These are phyloP conservation scores for Cadophora luteo-olivacea DNA, from an alignment of 2,329 filamentous ascomycete species.

Conservation along the genomic window DNA sequence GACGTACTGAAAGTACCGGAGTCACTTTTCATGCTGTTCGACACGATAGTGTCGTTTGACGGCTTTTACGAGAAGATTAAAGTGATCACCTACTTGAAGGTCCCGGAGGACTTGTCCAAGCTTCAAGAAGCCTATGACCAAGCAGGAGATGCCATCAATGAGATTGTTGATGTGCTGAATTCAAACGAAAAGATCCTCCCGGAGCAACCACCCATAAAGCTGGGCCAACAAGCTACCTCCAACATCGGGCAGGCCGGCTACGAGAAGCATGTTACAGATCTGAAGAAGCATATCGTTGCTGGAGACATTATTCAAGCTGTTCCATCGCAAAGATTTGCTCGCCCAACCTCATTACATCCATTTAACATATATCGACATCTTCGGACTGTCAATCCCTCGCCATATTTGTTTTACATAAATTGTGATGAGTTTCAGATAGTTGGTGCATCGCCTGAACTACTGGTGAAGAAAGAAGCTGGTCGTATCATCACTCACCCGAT, in stretches of 20 bases:
- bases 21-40: constrained; percentile 95
- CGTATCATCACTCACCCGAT: constrained; percentile 96
- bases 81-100: constrained; percentile 87
- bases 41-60: constrained; percentile 93
- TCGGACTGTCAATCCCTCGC: constrained; percentile 95
- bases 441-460: constrained; percentile 90
- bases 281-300: constrained; percentile 89
- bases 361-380: constrained; percentile 98
- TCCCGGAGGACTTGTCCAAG: constrained; percentile 63
- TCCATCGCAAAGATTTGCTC: constrained; percentile 89
- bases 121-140: constrained; percentile 74
- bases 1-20: constrained; percentile 90
- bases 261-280: constrained; percentile 81
- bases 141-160: constrained; percentile 67
- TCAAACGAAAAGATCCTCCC: constrained; percentile 79
- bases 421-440: constrained; percentile 94
- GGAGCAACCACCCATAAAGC: constrained; percentile 73
- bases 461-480: constrained; percentile 88
- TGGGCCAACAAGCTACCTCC: constrained; percentile 81
- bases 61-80: constrained; percentile 93
- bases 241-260: constrained; percentile 92
- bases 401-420: constrained; percentile 95
- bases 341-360: constrained; percentile 88
- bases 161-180: constrained; percentile 74
- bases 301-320: constrained; percentile 99